These are phyloP conservation scores for Pyrus pyrifolia DNA, from an alignment of 306 rosid genomes.

Conservation along the genomic window DNA sequence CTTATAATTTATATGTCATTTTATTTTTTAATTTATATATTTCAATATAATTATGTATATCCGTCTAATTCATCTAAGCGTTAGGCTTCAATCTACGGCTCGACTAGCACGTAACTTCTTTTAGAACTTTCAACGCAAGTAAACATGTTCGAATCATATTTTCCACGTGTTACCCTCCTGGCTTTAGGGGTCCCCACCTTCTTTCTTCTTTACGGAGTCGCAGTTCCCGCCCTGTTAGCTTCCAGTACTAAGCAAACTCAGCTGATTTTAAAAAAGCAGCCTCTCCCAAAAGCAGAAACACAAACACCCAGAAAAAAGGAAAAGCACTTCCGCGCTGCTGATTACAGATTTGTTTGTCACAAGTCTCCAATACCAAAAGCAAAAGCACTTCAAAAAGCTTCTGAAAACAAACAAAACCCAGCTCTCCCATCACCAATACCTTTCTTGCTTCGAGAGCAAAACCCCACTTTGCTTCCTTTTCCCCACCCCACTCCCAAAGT, in stretches of 20 bases:
- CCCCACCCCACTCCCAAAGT: constrained; percentile 65
- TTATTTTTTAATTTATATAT: too few species aligned
- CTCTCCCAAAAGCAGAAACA: background rate
- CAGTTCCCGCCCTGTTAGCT: background rate
- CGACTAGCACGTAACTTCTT: too few species aligned
- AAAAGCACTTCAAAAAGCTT: constrained; percentile 13
- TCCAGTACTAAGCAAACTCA: background rate
- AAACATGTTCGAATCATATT: background rate
- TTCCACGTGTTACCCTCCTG: background rate
- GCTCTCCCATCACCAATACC: constrained; percentile 23
- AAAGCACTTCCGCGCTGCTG: background rate
- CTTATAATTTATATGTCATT: too few species aligned
- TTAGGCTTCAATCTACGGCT: too few species aligned
- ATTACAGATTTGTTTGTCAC: constrained; percentile 11
- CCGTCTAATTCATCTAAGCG: accelerated
- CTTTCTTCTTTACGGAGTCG: background rate
- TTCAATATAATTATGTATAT: too few species aligned
- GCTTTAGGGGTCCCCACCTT: background rate
- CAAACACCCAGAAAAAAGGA: background rate
- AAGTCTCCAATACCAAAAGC: constrained; percentile 21
- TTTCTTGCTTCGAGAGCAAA: constrained; percentile 59
- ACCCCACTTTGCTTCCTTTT: constrained; percentile 13
- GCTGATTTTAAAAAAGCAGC: background rate
- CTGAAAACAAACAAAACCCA: background rate
- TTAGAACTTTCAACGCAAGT: too few species aligned